Evolutionary conservation across 495 filamentous ascomycete species (phyloP), one percentile per base, ranked within the genome.

Genomic region (Aspergillus funiculosus): DNA sequence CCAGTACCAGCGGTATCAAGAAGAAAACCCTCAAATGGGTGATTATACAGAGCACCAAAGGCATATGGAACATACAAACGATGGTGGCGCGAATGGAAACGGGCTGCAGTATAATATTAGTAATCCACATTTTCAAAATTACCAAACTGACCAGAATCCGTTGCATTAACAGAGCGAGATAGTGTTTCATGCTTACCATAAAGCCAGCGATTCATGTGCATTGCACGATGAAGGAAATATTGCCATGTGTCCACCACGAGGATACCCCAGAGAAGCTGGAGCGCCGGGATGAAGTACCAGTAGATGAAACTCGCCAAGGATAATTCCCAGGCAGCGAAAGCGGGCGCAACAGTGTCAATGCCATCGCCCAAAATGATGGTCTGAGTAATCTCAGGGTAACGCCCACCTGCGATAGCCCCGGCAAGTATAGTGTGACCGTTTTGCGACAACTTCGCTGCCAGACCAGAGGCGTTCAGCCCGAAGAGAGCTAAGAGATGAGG

Each of bases 11-110:
- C 73, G 0, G 89, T 96, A 63, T 98, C 92, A 55, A 96, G 79
- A 24, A 95, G 73, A 60, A 98, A 92, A 2, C 87, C 92, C 68
- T 96, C 92, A 29, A 72, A 54, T 0, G 89, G 88, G 57, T 95
- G 91, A 61, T 96, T 98, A 72, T 96, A 98, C 28, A 96, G 79
- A 18, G 92, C 92, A 44, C 92, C 92, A 64, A 90, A 98, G 11
- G 92, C 92, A 67, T 96, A 98, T 11, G 92, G 92, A 11, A 96
- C 90, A 61, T 96, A 96, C 20, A 98, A 82, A 13, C 88, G 81
- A 72, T 98, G 92, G 66, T 98, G 92, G 13, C 89, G 81, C 26
- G 90, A 88, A 67, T 98, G 91, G 71, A 95, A 92, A 24, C 82
- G 82, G 43, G 80, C 87, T 92, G 35, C 11, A 15, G 5, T 21